These are phyloP conservation scores for Haplosporangium gracile DNA, from an alignment of 192 early-diverging fungal genomes.

Conservation along the genomic window DNA sequence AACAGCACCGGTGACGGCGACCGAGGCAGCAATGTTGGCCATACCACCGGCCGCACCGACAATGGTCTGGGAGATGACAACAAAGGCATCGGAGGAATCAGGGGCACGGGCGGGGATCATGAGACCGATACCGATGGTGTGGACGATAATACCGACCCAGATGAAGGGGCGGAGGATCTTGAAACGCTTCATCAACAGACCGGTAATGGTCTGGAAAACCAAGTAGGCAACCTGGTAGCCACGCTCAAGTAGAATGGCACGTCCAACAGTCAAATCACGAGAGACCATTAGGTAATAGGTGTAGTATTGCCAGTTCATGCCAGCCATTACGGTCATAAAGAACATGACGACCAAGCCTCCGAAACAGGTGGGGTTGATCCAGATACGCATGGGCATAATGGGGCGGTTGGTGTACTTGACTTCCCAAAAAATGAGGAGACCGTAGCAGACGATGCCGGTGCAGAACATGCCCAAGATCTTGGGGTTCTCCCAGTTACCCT, in stretches of 20 bases:
- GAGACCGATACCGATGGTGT: constrained; percentile 47
- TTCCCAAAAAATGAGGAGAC: constrained; percentile 39
- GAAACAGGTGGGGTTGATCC: constrained; percentile 45
- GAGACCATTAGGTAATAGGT: constrained; percentile 41
- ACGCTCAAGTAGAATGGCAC: constrained; percentile 30
- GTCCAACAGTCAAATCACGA: constrained; percentile 14
- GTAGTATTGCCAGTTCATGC: constrained; percentile 55
- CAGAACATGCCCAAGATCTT: constrained; percentile 42
- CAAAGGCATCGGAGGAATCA: constrained; percentile 30
- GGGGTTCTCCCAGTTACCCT: constrained; percentile 40
- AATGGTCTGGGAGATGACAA: constrained; percentile 50
- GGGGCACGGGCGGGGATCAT: constrained; percentile 48
- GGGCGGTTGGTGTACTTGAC: constrained; percentile 33
- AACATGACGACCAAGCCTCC: constrained; percentile 42
- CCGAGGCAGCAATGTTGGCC: constrained; percentile 43
- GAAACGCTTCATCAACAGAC: constrained; percentile 35
- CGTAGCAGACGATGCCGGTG: constrained; percentile 22
- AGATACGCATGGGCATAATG: constrained; percentile 55
- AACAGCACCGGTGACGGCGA: constrained; percentile 43
- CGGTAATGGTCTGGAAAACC: constrained; percentile 33
- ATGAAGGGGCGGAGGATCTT: constrained; percentile 41
- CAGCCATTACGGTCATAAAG: constrained; percentile 50
- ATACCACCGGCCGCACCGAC: constrained; percentile 56
- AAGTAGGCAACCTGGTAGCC: constrained; percentile 47
- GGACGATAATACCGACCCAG: constrained; percentile 48